These are phyloP conservation scores for Globisporangium takayamanum DNA, from an alignment of 352 stramenopile genomes.

Conservation along the genomic window DNA sequence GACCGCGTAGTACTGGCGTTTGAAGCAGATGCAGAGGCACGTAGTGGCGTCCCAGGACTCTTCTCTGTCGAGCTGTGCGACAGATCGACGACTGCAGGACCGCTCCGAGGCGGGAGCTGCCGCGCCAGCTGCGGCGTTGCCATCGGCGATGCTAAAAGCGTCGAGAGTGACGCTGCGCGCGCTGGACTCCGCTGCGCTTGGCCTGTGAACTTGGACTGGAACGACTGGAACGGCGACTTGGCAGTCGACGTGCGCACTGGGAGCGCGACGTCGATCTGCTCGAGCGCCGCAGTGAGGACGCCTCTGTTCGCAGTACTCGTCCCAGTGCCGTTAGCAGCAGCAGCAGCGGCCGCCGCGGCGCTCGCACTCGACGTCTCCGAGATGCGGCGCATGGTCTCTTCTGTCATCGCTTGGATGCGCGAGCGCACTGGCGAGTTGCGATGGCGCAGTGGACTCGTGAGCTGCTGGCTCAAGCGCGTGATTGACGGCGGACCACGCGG, in stretches of 20 bases:
- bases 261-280: constrained; percentile 38
- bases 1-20: background rate
- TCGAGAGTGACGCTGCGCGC: constrained; percentile 7
- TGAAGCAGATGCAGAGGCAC: constrained; percentile 12
- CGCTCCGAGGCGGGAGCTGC: constrained; percentile 18
- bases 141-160: constrained; percentile 14
- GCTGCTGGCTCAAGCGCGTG: constrained; percentile 13
- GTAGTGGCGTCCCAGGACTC: constrained; percentile 31
- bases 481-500: constrained; percentile 12
- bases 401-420: constrained; percentile 13
- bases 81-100: constrained; percentile 28
- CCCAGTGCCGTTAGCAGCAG: constrained; percentile 23
- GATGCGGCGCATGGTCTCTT: constrained; percentile 16
- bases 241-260: constrained; percentile 22
- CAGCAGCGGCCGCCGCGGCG: background rate
- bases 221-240: constrained; percentile 77
- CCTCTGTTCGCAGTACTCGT: background rate
- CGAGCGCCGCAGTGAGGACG: constrained; percentile 23
- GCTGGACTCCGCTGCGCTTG: constrained; percentile 10
- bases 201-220: constrained; percentile 55
- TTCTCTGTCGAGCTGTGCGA: constrained; percentile 14
- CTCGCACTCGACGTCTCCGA: background rate
- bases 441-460: constrained; percentile 18
- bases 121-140: constrained; percentile 7
- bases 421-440: constrained; percentile 15